Percentiles rank a stretch among this genome's conserved stretches.
phyloP scores from a whole-genome alignment of 1,284 basidiomycete species.

The Cutaneotrichosporon sp. region DNA sequence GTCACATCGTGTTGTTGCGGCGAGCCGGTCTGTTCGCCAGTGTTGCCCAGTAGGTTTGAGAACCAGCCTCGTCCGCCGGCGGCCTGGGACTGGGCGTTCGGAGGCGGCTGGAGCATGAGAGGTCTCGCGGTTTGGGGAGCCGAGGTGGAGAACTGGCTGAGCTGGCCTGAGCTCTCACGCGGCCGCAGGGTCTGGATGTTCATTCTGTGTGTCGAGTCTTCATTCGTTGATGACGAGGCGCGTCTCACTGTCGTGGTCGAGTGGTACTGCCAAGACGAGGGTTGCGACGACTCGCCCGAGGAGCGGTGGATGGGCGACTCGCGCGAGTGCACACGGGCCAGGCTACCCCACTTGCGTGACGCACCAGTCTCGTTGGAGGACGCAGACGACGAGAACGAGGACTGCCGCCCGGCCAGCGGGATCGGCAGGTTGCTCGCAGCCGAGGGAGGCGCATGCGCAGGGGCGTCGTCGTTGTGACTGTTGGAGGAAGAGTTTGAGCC shows the following conservation, averaged over 20 bases:
- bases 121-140: conserved; percentile 20
- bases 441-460: conserved; percentile 9
- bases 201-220: conserved; percentile 3
- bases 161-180: conserved; percentile 28
- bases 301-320: conserved; percentile 16
- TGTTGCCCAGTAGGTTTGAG: conserved; percentile 36
- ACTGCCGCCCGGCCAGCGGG: conserved; percentile 33
- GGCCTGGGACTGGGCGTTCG: conserved; percentile 24
- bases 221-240: conserved; percentile 30
- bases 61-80: conserved; percentile 49
- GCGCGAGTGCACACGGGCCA: conserved; percentile 27
- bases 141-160: conserved; percentile 31
- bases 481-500: conserved; percentile 4
- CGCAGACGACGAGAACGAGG: conserved; percentile 39
- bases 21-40: conserved; percentile 8
- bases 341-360: conserved; percentile 13
- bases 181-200: conserved; percentile 27
- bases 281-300: conserved; percentile 22
- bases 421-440: conserved; percentile 11
- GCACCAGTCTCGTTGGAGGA: conserved; percentile 33
- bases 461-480: conserved; percentile 9
- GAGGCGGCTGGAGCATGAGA: conserved; percentile 14
- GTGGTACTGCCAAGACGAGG: conserved; percentile 26
- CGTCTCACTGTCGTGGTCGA: conserved; percentile 9
- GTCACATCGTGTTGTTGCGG: conserved; percentile 5